A percentile compares a stretch with the other conserved stretches of the same genome.
These are phyloP conservation scores for Erysiphe pisi DNA, from an alignment of 2,329 filamentous ascomycete genomes.

Conservation along the genomic window DNA sequence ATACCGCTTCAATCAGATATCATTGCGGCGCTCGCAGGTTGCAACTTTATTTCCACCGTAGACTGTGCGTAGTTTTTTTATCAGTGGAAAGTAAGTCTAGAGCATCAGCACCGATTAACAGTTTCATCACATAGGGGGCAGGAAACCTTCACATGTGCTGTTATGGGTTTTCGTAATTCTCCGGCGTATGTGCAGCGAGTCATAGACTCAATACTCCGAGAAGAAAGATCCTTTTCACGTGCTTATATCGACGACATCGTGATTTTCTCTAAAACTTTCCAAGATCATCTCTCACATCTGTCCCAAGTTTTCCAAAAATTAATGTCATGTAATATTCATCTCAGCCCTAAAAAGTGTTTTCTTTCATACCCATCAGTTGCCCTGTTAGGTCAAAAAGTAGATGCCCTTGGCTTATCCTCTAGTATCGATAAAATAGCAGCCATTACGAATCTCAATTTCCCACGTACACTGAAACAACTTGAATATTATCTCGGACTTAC, in stretches of 20 bases:
- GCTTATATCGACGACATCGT: slow-evolving; percentile 17
- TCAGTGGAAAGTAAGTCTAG: not conserved
- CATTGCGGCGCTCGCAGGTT: not conserved
- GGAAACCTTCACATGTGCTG: slow-evolving; percentile 7
- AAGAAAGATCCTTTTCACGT: not conserved
- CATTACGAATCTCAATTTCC: slow-evolving; percentile 1
- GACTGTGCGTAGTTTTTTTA: not conserved
- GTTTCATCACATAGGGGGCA: not conserved
- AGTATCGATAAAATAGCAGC: not conserved
- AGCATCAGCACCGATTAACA: not conserved
- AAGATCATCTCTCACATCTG: not conserved
- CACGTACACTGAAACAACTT: slow-evolving; percentile 20
- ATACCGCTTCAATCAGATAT: not conserved
- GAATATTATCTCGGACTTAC: not conserved
- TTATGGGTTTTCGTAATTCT: not conserved
- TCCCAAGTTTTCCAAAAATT: not conserved
- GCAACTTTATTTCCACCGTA: not conserved
- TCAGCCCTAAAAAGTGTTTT: slow-evolving; percentile 13
- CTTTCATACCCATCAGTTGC: not conserved
- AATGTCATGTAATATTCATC: not conserved
- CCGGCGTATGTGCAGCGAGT: not conserved
- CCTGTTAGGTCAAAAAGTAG: not conserved
- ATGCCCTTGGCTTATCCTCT: not conserved
- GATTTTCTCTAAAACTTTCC: not conserved
- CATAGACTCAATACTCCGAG: not conserved